A percentile compares a stretch with the other conserved stretches of the same genome.
Evolutionary conservation across 1,284 basidiomycete genomes (phyloP).

Genomic region (Pisolithus thermaeus): DNA sequence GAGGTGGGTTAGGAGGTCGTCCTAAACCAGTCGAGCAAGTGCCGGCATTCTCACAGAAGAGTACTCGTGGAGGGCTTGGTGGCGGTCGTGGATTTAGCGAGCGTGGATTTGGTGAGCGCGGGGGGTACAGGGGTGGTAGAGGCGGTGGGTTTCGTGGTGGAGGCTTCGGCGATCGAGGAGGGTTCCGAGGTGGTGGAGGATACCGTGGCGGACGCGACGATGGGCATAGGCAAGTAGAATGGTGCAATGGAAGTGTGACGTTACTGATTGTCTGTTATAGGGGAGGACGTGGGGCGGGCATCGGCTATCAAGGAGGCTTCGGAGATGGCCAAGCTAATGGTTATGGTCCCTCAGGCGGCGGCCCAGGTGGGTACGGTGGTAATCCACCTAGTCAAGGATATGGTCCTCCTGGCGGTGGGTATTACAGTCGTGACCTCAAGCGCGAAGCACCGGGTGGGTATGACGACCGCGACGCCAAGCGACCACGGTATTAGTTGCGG

Average conservation of each 20-base stretch:
- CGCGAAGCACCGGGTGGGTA: constrained; percentile 64
- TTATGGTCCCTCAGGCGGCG: constrained; percentile 41
- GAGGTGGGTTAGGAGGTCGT: constrained; percentile 91
- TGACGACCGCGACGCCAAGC: constrained; percentile 76
- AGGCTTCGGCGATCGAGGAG: constrained; percentile 31
- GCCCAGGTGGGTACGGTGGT: constrained; percentile 44
- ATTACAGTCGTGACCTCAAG: constrained; percentile 60
- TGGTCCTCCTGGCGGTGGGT: constrained; percentile 29
- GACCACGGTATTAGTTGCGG: constrained; percentile 66
- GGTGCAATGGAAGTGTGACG: constrained; percentile 12
- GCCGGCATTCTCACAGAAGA: constrained; percentile 26
- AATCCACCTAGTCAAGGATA: constrained; percentile 31
- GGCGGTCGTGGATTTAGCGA: constrained; percentile 20
- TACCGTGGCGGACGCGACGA: constrained; percentile 39
- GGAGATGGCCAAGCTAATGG: constrained; percentile 51
- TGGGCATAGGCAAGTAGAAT: constrained; percentile 45
- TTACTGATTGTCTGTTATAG: constrained; percentile 29
- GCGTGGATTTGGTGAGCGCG: constrained; percentile 35
- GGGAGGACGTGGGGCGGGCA: constrained; percentile 66
- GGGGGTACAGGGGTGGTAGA: constrained; percentile 37
- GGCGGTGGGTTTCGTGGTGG: constrained; percentile 34
- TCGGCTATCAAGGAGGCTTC: constrained; percentile 64
- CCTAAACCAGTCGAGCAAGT: constrained; percentile 76
- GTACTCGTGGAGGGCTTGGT: constrained; percentile 37
- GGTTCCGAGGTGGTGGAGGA: constrained; percentile 33